Base-by-base conservation (phyloP, 257 asterid genomes). In the Salvia hispanica region DNA sequence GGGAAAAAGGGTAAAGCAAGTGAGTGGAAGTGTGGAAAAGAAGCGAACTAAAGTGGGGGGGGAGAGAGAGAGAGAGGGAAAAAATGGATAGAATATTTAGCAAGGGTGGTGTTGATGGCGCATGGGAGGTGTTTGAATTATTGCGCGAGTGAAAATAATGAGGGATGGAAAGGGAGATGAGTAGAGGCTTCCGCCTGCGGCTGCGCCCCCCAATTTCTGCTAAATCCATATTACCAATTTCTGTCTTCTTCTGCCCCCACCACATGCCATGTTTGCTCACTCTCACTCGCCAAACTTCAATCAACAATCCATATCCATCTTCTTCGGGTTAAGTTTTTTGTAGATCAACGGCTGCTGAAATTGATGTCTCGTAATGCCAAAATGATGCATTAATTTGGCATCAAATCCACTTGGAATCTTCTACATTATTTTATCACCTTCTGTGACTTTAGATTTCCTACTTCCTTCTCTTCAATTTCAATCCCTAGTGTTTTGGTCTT, bases 101-200 rank as follows among this genome's bases (percentile, higher is more conserved):
- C 11, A 3, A 43, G 59, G 31, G 52, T 63, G 36, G 59, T 40
- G 52, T 63, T 66, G 82, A 77, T 77, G 78, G 74, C 86, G 86
- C 86, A 78, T 78, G 86, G 79, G 62, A 77, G 45, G 65, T 75
- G 79, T 77, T 76, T 72, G 78, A 36, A 79, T 79, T 65, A 79
- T 72, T 77, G 80, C 10, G 42, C 57, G 21, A 46, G 37, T 48
- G 80, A 57, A 34, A 67, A 69, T 28, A 21, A 72, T 28, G 10
- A 21, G 28, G 61, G 28, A 55, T 64, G 34, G 80, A 81, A 71
- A 77, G 59, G 14, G 79, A 77, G 74, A 57, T 62, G 66, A 73
- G 72, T 73, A 71, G 68, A 25, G 3, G 31, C 31, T 25, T 25
- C 31, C 31, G 31, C 31, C 31, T 25, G 31, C 31, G 67, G 51